phyloP scores from a whole-genome alignment of 176 grass and related monocot genomes.

The Triticum timopheevii region DNA sequence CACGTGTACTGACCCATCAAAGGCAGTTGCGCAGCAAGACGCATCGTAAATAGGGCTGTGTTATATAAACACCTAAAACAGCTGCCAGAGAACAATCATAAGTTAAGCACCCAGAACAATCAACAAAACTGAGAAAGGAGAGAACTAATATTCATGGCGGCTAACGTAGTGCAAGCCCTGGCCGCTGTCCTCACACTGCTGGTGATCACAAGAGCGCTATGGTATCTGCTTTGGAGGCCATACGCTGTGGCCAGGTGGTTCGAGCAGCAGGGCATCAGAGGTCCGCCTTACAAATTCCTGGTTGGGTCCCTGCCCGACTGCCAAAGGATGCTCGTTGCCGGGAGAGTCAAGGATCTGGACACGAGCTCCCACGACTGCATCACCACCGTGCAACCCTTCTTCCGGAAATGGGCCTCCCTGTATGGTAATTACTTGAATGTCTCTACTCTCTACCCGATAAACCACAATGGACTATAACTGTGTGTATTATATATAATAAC shows the following conservation, averaged over 20 bases:
- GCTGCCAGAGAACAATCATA: too few species aligned
- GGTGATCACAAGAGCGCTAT: neutral
- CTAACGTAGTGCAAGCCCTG: neutral
- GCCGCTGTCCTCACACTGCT: neutral
- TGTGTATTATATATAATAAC: neutral
- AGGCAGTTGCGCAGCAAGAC: too few species aligned
- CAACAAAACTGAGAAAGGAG: too few species aligned
- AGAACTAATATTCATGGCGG: neutral
- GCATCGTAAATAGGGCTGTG: too few species aligned
- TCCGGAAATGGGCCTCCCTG: neutral
- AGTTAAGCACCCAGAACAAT: too few species aligned
- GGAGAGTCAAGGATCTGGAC: conserved; percentile 31
- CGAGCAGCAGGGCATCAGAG: conserved; percentile 41
- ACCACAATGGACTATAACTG: neutral
- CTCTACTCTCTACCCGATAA: neutral
- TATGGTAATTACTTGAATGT: neutral
- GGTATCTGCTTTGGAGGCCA: conserved; percentile 38
- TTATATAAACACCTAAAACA: too few species aligned
- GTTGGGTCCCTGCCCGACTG: conserved; percentile 40
- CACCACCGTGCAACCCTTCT: conserved; percentile 5
- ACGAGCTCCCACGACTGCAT: conserved; percentile 35
- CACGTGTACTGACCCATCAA: too few species aligned
- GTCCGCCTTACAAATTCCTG: conserved; percentile 41
- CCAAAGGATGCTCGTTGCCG: conserved; percentile 16
- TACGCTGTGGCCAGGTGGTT: conserved; percentile 16